Percentiles rank a stretch among this genome's conserved stretches.
Conservation (phyloP, 2,329 filamentous ascomycete genomes). For the Calonectria multiphialidica region DNA sequence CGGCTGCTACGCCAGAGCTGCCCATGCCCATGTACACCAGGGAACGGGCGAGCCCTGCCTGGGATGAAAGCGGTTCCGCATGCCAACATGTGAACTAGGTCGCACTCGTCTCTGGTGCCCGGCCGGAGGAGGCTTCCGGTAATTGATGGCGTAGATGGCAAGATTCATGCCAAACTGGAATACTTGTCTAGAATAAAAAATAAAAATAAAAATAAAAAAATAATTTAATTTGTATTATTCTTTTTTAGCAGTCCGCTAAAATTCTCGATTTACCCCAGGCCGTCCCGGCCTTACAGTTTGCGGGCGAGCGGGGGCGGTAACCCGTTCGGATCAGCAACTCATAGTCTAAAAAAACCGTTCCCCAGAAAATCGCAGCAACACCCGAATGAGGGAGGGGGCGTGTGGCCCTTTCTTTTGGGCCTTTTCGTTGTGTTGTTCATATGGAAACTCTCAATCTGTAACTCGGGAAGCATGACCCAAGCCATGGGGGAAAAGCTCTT, state of each 20-base stretch:
- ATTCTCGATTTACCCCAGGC: conserved; percentile 15
- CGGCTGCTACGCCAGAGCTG: conserved; percentile 10
- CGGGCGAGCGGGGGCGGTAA: conserved; percentile 20
- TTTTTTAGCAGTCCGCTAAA: not conserved
- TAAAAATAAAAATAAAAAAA: not conserved
- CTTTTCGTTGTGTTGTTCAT: too few relatives aligned
- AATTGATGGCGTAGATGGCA: not conserved
- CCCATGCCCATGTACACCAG: conserved; percentile 10
- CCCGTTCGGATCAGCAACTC: conserved; percentile 14
- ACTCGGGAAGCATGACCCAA: conserved; percentile 1
- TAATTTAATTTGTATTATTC: not conserved
- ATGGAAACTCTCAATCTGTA: not conserved
- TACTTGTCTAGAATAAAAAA: not conserved
- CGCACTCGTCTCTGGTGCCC: not conserved
- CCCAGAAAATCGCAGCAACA: conserved; percentile 14
- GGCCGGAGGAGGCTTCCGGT: conserved; percentile 7
- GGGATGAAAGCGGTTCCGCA: conserved; percentile 23
- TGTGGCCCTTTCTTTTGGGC: not conserved
- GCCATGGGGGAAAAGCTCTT: conserved; percentile 1
- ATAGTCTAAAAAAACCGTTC: conserved; percentile 25
- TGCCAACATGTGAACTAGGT: not conserved
- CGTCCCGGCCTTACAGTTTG: conserved; percentile 16
- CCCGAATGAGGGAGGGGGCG: conserved; percentile 1
- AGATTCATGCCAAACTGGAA: not conserved
- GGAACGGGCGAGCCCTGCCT: conserved; percentile 5